Conservation (phyloP, 768 basidiomycete genomes). For the Mycena alexandri region DNA sequence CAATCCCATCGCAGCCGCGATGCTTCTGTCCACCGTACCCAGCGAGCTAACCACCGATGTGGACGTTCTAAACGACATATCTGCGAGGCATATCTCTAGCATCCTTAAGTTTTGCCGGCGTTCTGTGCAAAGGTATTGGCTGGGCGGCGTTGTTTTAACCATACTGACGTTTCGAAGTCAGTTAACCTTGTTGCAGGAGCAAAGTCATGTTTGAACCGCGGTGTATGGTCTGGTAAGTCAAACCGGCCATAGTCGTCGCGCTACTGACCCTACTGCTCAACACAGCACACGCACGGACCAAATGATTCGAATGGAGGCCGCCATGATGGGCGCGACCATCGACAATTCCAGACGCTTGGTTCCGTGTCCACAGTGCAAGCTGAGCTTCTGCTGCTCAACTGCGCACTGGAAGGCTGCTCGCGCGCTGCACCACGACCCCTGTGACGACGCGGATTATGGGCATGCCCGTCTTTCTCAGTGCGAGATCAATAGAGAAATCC, state of each 20-base stretch:
- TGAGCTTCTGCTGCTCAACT: constrained; percentile 45
- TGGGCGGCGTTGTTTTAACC: no score
- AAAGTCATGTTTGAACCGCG: constrained; percentile 41
- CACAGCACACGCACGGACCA: constrained; percentile 41
- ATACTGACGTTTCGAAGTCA: no score
- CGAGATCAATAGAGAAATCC: constrained; percentile 41
- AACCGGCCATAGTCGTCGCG: no score
- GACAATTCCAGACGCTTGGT: constrained; percentile 26
- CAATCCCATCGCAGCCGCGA: not conserved
- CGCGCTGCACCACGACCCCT: constrained; percentile 37
- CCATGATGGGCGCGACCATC: not conserved
- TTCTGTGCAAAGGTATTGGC: not conserved
- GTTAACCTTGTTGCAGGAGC: constrained; percentile 13
- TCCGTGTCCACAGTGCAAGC: constrained; percentile 42
- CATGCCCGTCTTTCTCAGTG: constrained; percentile 41
- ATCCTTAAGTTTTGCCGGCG: constrained; percentile 1
- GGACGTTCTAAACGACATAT: constrained; percentile 16
- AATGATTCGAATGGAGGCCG: constrained; percentile 42
- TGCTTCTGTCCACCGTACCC: constrained; percentile 1
- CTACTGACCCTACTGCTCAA: no score
- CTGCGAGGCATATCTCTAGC: not conserved
- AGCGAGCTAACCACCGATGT: constrained; percentile 19
- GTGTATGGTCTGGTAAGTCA: constrained; percentile 37
- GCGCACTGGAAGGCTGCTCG: constrained; percentile 41
- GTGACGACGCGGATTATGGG: constrained; percentile 27